Conservation (phyloP, 1,139 yeast species). For the Pichia sp. region DNA sequence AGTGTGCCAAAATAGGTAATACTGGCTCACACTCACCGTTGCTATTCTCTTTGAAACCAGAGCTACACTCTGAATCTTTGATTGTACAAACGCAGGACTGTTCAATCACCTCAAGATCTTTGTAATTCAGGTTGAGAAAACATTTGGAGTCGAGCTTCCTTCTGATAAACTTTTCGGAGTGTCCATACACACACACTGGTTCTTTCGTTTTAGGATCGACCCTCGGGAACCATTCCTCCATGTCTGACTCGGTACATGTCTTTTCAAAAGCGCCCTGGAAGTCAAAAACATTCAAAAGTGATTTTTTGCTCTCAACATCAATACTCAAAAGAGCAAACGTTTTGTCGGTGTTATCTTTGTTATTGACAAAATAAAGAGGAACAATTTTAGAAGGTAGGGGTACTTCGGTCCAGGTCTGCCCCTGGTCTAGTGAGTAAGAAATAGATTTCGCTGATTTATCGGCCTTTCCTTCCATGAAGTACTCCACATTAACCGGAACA, state of each 20-base stretch:
- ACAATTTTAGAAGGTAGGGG: constrained; percentile 46
- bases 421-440: constrained; percentile 71
- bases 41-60: constrained; percentile 45
- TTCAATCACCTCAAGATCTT: constrained; percentile 53
- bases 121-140: constrained; percentile 56
- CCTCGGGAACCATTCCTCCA: constrained; percentile 68
- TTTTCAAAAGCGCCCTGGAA: constrained; percentile 54
- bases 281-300: constrained; percentile 48
- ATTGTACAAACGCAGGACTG: constrained; percentile 64
- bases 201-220: constrained; percentile 39
- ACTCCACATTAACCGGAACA: constrained; percentile 35
- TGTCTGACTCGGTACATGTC: constrained; percentile 52
- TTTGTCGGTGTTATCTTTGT: constrained; percentile 71
- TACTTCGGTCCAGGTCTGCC: constrained; percentile 54
- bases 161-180: constrained; percentile 59
- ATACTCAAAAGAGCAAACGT: constrained; percentile 48
- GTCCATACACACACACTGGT: constrained; percentile 72
- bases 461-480: constrained; percentile 11
- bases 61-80: constrained; percentile 69
- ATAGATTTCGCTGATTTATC: constrained; percentile 29
- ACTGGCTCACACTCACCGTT: constrained; percentile 57
- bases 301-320: constrained; percentile 16
- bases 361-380: constrained; percentile 50
- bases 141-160: constrained; percentile 69
- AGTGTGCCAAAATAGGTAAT: constrained; percentile 18